Percentiles rank a stretch among this genome's conserved stretches.
Evolutionary conservation across 208 protist genomes (phyloP).

Genomic region (Acanthamoeba castellanii): DNA sequence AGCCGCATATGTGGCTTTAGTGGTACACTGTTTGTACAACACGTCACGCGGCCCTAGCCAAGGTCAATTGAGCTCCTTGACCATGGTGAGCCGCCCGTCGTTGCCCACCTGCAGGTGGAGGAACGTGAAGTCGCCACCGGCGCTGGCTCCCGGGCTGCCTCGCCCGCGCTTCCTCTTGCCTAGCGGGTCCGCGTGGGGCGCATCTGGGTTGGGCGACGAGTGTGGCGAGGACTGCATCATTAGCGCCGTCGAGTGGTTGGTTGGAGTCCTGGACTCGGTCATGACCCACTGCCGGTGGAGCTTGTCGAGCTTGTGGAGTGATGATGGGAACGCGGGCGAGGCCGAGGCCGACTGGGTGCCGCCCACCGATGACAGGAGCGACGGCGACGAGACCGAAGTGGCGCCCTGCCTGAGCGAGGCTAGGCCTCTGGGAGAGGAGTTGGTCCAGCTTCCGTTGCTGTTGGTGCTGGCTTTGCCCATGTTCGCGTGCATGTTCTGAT

Average conservation of each 20-base stretch:
- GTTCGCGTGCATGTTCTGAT: not conserved
- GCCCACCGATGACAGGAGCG: not conserved
- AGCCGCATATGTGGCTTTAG: too few relatives aligned
- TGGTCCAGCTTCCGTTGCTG: not conserved
- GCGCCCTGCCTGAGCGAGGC: not conserved
- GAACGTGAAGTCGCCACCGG: conserved; percentile 25
- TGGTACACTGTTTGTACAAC: too few relatives aligned
- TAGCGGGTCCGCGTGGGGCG: too few relatives aligned
- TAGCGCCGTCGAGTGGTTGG: not conserved
- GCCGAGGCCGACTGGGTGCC: not conserved
- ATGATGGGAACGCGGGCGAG: not conserved
- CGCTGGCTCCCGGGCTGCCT: not conserved
- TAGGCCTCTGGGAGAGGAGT: not conserved
- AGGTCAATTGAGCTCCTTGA: conserved; percentile 30
- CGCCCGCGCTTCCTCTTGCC: conserved; percentile 6
- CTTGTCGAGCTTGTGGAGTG: not conserved
- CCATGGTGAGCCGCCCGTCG: conserved; percentile 28
- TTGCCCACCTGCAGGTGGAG: conserved; percentile 42
- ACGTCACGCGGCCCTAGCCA: too few relatives aligned
- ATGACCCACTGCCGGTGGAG: conserved; percentile 20
- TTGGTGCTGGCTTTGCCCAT: not conserved
- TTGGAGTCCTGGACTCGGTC: not conserved
- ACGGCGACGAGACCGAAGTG: not conserved
- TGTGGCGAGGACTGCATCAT: not conserved
- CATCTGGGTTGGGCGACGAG: not conserved